phyloP scores from a whole-genome alignment of 1,284 basidiomycete genomes.

The Trichosporon ovoides region DNA sequence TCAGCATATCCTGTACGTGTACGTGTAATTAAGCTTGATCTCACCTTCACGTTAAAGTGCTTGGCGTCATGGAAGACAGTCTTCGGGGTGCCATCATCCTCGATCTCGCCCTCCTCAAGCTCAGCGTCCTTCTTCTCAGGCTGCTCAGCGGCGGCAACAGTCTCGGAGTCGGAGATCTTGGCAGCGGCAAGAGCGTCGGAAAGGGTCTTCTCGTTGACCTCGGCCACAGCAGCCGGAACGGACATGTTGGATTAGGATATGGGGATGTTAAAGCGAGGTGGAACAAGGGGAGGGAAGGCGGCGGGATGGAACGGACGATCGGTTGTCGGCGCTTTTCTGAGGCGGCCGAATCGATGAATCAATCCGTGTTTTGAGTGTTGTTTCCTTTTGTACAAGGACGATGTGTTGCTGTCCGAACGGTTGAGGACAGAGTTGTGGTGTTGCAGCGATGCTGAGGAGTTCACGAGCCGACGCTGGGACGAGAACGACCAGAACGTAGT shows the following conservation, averaged over 20 bases:
- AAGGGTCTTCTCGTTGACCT: slow-evolving; percentile 35
- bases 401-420: not conserved
- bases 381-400: not conserved
- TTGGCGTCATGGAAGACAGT: slow-evolving; percentile 86
- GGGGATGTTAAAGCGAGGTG: not conserved
- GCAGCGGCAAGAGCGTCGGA: slow-evolving; percentile 36
- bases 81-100: slow-evolving; percentile 53
- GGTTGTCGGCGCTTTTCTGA: not conserved
- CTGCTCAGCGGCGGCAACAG: slow-evolving; percentile 19
- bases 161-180: slow-evolving; percentile 23
- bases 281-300: not conserved
- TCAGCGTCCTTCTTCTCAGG: slow-evolving; percentile 25
- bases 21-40: slow-evolving; percentile 16
- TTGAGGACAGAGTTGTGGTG: not conserved
- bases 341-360: not conserved
- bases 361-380: not conserved
- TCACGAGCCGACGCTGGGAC: not conserved
- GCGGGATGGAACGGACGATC: not conserved
- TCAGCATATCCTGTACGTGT: not conserved
- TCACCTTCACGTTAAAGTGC: slow-evolving; percentile 86
- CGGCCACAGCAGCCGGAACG: slow-evolving; percentile 29
- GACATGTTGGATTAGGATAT: slow-evolving; percentile 15
- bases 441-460: not conserved
- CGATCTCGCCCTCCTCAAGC: slow-evolving; percentile 42
- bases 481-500: not conserved